Evolutionary conservation across 2,329 filamentous ascomycete species (phyloP).

Genomic region (Penicillium sumatraense): DNA sequence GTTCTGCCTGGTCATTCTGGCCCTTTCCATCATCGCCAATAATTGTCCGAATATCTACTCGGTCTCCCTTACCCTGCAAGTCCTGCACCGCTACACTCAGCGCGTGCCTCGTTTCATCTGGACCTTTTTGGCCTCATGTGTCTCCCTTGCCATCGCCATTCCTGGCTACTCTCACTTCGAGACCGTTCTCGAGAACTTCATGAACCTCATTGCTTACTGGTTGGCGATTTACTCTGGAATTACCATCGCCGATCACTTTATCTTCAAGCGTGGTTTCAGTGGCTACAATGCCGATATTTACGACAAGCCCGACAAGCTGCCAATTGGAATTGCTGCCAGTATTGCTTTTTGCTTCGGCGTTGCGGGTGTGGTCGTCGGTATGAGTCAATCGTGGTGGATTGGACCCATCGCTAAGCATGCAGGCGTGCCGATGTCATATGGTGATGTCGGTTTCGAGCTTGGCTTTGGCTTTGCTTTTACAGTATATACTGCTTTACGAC

Average conservation of each 20-base stretch:
- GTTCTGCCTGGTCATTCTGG: conserved; percentile 71
- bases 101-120: conserved; percentile 70
- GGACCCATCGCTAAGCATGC: conserved; percentile 69
- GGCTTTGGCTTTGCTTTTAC: conserved; percentile 64
- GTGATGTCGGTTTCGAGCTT: conserved; percentile 68
- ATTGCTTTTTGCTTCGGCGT: conserved; percentile 67
- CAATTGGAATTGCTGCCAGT: conserved; percentile 66
- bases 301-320: conserved; percentile 61
- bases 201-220: conserved; percentile 73
- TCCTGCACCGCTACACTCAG: conserved; percentile 63
- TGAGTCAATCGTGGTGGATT: conserved; percentile 71
- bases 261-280: conserved; percentile 66
- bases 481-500: conserved; percentile 58
- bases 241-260: conserved; percentile 67
- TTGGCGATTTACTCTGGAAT: conserved; percentile 74
- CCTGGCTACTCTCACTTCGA: conserved; percentile 71
- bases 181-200: conserved; percentile 69
- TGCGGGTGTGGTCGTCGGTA: conserved; percentile 69
- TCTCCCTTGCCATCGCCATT: conserved; percentile 72
- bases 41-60: conserved; percentile 77
- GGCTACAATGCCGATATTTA: conserved; percentile 66
- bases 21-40: conserved; percentile 70
- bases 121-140: conserved; percentile 64
- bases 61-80: conserved; percentile 68
- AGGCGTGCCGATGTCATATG: conserved; percentile 51